A percentile compares a stretch with the other conserved stretches of the same genome.
Conservation (phyloP, 176 grass and related monocot genomes). For the Oryza rufipogon region DNA sequence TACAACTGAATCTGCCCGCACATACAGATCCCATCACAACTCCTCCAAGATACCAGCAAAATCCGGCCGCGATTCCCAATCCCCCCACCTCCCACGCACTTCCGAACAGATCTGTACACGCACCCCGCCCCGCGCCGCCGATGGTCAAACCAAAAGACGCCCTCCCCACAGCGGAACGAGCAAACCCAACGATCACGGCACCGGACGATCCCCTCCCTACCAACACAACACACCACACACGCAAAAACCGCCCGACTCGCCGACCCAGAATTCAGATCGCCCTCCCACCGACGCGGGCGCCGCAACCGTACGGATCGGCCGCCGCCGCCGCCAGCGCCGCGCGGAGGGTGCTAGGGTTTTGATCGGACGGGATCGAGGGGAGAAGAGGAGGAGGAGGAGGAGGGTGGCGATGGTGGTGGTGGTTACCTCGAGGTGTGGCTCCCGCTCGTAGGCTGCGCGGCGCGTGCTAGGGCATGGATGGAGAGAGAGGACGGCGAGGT, state of each 20-base stretch:
- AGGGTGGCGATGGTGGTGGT: no score
- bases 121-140: not conserved
- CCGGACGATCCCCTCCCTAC: not conserved
- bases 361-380: not conserved
- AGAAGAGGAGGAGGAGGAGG: not conserved
- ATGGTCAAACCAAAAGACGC: not conserved
- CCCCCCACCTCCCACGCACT: not conserved
- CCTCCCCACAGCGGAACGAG: not conserved
- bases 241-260: not conserved
- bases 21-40: constrained; percentile 16
- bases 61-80: not conserved
- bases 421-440: constrained; percentile 19
- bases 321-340: not conserved
- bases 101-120: not conserved
- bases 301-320: not conserved
- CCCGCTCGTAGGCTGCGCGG: constrained; percentile 7
- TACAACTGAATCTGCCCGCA: not conserved
- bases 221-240: not conserved
- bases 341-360: not conserved
- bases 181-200: not conserved
- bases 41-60: not conserved
- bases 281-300: not conserved
- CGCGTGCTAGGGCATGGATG: constrained; percentile 36
- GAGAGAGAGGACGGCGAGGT: constrained; percentile 12
- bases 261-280: not conserved